These are phyloP conservation scores for Phialemonium atrogriseum DNA, from an alignment of 2,329 filamentous ascomycete species.

Conservation along the genomic window DNA sequence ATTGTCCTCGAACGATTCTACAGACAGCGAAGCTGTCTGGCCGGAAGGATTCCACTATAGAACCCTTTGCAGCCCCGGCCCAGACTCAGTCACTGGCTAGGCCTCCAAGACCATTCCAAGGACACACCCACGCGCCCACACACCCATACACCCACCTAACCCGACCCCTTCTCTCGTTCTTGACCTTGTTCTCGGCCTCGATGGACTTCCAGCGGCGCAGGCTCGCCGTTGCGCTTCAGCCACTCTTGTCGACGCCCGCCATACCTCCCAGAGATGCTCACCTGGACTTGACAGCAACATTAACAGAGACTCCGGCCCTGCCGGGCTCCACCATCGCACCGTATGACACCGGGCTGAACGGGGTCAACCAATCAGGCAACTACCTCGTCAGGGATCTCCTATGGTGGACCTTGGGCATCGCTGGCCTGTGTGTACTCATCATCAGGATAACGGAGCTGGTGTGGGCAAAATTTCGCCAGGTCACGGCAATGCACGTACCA, in stretches of 20 bases:
- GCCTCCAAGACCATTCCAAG: too few relatives aligned
- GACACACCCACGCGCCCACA: too few relatives aligned
- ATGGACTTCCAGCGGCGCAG: conserved; percentile 24
- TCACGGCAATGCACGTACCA: conserved; percentile 47
- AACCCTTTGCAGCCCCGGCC: too few relatives aligned
- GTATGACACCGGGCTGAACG: conserved; percentile 47
- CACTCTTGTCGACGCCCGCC: neutral
- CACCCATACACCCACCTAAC: too few relatives aligned
- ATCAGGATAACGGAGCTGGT: conserved; percentile 46
- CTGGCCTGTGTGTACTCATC: conserved; percentile 43
- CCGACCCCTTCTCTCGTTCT: too few relatives aligned
- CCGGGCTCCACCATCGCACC: conserved; percentile 43
- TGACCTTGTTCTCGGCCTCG: too few relatives aligned
- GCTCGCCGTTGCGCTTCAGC: conserved; percentile 16
- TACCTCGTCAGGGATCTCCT: conserved; percentile 46
- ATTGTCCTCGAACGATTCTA: too few relatives aligned
- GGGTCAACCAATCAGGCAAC: conserved; percentile 52
- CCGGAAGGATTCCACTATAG: too few relatives aligned
- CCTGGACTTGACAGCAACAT: conserved; percentile 5
- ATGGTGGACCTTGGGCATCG: conserved; percentile 53
- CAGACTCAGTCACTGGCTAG: too few relatives aligned
- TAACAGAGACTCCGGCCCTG: conserved; percentile 18
- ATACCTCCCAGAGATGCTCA: conserved; percentile 6
- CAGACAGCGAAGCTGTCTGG: too few relatives aligned
- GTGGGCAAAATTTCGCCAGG: conserved; percentile 49